phyloP scores from a whole-genome alignment of 108 stramenopile genomes.

The Cyclotella baltica region DNA sequence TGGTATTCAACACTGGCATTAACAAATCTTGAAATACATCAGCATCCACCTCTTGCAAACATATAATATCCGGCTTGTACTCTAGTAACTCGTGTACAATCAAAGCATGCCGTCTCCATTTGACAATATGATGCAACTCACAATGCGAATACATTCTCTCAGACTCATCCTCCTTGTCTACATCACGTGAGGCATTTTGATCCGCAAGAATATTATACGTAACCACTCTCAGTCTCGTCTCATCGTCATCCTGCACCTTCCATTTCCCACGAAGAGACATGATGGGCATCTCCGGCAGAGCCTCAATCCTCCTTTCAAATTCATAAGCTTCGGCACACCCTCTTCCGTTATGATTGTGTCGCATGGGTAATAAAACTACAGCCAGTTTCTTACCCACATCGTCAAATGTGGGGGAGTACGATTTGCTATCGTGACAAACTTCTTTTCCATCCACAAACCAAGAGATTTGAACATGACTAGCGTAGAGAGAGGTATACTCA shows the following conservation, averaged over 20 bases:
- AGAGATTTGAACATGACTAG: constrained; percentile 53
- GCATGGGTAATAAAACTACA: constrained; percentile 36
- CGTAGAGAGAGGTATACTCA: constrained; percentile 47
- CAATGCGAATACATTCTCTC: constrained; percentile 60
- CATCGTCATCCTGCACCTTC: not conserved
- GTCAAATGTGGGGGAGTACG: constrained; percentile 30
- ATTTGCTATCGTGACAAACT: constrained; percentile 31
- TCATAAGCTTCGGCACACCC: constrained; percentile 49
- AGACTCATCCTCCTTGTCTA: constrained; percentile 23
- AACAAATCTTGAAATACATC: constrained; percentile 42
- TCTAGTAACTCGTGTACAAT: constrained; percentile 73
- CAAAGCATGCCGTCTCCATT: constrained; percentile 66
- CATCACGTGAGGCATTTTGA: constrained; percentile 60
- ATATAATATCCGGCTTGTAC: constrained; percentile 75
- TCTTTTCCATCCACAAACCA: constrained; percentile 64
- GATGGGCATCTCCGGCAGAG: constrained; percentile 44
- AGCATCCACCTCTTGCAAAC: constrained; percentile 84
- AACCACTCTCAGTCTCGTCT: constrained; percentile 55
- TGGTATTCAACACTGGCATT: constrained; percentile 27
- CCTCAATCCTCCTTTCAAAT: constrained; percentile 32
- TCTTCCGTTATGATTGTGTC: constrained; percentile 45
- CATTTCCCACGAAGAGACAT: constrained; percentile 39
- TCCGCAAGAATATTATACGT: constrained; percentile 86
- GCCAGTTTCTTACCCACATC: constrained; percentile 47
- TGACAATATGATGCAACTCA: constrained; percentile 42